Evolutionary conservation across 352 stramenopile genomes (phyloP).

Genomic region (Phytophthora ramorum): DNA sequence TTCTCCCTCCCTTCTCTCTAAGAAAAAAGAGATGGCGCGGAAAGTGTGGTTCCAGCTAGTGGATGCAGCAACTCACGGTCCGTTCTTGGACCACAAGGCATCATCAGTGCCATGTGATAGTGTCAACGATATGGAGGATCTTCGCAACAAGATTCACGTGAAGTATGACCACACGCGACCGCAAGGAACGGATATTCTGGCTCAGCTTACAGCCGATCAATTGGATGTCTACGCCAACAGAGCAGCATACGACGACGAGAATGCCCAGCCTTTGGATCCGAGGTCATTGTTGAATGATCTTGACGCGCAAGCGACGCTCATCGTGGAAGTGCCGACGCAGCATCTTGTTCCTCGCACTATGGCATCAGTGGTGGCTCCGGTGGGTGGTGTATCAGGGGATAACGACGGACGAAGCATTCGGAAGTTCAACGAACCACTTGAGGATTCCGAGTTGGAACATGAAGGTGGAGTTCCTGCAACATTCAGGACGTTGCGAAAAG

Average conservation of each 20-base stretch:
- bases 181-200: background rate
- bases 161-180: background rate
- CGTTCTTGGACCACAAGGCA: background rate
- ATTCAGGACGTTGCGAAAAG: too few species aligned
- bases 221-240: background rate
- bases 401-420: too few species aligned
- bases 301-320: background rate
- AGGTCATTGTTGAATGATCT: background rate
- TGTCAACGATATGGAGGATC: background rate
- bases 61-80: background rate
- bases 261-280: background rate
- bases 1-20: too few species aligned
- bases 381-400: too few species aligned
- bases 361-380: too few species aligned
- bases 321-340: background rate
- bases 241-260: background rate
- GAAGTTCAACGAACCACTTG: too few species aligned
- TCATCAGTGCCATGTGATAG: background rate
- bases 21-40: background rate
- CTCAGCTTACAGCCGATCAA: background rate
- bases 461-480: too few species aligned
- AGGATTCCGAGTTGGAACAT: too few species aligned
- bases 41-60: slow-evolving; percentile 7
- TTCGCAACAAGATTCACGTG: slow-evolving; percentile 1
- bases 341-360: slow-evolving; percentile 8